Evolutionary conservation across 176 grass and related monocot genomes (phyloP).

Genomic region (Oryza punctata): DNA sequence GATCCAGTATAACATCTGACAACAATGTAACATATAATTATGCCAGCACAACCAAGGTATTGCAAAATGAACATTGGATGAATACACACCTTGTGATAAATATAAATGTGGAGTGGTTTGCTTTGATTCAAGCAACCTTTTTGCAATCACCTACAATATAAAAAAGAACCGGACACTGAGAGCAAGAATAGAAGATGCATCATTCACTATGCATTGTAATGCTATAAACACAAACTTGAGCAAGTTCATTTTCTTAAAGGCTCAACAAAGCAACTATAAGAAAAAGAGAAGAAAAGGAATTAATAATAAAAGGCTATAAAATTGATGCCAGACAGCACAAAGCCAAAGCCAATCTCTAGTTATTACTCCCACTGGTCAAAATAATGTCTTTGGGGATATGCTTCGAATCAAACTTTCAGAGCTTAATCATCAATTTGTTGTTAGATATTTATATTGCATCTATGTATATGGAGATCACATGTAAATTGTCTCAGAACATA

Average conservation of each 20-base stretch:
- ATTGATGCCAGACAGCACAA: not conserved
- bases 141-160: constrained; percentile 78
- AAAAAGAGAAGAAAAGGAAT: constrained; percentile 17
- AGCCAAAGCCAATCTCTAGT: constrained; percentile 6
- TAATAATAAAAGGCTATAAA: not conserved
- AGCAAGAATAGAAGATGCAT: constrained; percentile 5
- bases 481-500: no score
- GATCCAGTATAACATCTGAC: constrained; percentile 91
- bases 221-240: constrained; percentile 21
- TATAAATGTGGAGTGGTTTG: constrained; percentile 94
- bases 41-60: constrained; percentile 33
- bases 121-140: constrained; percentile 94
- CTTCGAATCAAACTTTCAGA: no score
- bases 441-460: no score
- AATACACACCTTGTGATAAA: constrained; percentile 75
- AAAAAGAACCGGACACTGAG: not conserved
- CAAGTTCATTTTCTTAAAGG: constrained; percentile 32
- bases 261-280: constrained; percentile 4
- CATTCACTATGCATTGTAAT: not conserved
- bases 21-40: constrained; percentile 44
- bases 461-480: no score
- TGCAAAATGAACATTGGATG: constrained; percentile 26
- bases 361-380: not conserved
- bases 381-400: no score
- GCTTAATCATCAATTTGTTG: no score